A percentile compares a stretch with the other conserved stretches of the same genome.
Evolutionary conservation across 106 monocot species (phyloP).

Genomic region (Dioscorea zingiberensis): DNA sequence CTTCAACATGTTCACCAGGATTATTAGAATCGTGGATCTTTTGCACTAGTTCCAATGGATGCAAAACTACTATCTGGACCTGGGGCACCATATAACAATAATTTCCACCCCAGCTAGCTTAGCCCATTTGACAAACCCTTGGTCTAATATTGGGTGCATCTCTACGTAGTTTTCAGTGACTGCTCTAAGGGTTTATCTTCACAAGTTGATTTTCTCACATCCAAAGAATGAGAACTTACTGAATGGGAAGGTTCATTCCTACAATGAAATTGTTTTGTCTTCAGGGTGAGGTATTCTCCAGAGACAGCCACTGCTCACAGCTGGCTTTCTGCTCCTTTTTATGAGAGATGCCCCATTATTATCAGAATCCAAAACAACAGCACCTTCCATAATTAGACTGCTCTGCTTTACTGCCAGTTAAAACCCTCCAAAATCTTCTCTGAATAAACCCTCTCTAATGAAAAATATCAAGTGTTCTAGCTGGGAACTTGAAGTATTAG

Average conservation of each 20-base stretch:
- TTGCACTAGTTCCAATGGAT: not conserved
- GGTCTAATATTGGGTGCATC: conserved; percentile 4
- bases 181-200: conserved; percentile 4
- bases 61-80: conserved; percentile 5
- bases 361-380: conserved; percentile 5
- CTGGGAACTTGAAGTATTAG: not conserved
- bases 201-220: conserved; percentile 1
- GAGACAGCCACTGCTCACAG: not conserved
- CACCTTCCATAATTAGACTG: conserved; percentile 2
- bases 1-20: conserved; percentile 2
- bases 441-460: conserved; percentile 28
- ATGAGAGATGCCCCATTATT: not conserved
- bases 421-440: conserved; percentile 32
- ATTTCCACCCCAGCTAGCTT: conserved; percentile 27
- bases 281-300: conserved; percentile 10
- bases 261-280: conserved; percentile 2
- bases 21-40: conserved; percentile 12
- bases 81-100: conserved; percentile 20
- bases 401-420: conserved; percentile 3
- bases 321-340: not conserved
- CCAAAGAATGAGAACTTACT: conserved; percentile 5
- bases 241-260: not conserved
- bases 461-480: too few relatives aligned
- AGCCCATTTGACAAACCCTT: conserved; percentile 30
- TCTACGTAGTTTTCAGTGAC: conserved; percentile 9